Conservation (phyloP, 208 protist species). For the Phytomonas sp. region DNA sequence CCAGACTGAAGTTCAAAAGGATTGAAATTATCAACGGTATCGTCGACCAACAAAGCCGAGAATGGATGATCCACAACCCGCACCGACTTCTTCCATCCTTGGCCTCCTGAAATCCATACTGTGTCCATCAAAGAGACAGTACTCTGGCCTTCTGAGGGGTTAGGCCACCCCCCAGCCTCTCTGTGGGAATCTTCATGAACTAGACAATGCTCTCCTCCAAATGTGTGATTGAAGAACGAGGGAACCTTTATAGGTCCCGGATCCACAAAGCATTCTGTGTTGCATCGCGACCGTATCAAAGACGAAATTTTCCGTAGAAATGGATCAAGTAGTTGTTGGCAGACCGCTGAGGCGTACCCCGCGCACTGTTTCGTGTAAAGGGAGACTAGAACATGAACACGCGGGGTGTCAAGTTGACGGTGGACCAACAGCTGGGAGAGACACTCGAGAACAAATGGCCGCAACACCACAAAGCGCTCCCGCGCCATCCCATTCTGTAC, state of each 20-base stretch:
- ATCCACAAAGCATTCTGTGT: not conserved
- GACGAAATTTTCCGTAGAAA: constrained; percentile 2
- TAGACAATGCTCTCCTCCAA: not conserved
- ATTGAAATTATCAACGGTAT: constrained; percentile 29
- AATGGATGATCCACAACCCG: constrained; percentile 18
- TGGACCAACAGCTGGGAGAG: constrained; percentile 16
- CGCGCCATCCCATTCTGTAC: constrained; percentile 7
- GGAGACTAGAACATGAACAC: constrained; percentile 17
- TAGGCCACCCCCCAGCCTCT: not conserved
- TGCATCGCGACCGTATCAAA: not conserved
- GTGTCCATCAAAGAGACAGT: not conserved
- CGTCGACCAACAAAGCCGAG: constrained; percentile 52
- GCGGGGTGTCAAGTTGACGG: constrained; percentile 19
- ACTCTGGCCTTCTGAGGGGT: not conserved
- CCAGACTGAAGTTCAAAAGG: constrained; percentile 28
- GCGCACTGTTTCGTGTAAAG: constrained; percentile 37
- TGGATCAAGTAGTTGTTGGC: constrained; percentile 14
- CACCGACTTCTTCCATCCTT: constrained; percentile 28
- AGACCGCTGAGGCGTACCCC: constrained; percentile 29
- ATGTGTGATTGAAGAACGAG: not conserved
- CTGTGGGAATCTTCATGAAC: not conserved
- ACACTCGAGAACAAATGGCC: constrained; percentile 29
- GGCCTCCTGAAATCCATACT: not conserved
- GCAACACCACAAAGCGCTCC: constrained; percentile 10
- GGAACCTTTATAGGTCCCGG: not conserved